Base-by-base conservation (phyloP, 2,329 filamentous ascomycete species). In the Fusarium clavum region DNA sequence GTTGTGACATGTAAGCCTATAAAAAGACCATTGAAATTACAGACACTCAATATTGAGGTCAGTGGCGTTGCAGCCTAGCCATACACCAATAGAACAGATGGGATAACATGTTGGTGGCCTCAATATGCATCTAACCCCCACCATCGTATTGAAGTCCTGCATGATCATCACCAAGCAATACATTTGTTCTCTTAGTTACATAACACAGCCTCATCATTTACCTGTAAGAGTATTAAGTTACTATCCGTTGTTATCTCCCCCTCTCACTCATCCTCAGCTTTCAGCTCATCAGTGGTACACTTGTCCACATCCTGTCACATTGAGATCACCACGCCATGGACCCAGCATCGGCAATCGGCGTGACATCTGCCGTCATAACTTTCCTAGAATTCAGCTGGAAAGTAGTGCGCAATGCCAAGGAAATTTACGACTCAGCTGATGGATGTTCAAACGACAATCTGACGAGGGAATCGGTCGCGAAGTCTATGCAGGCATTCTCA, bases 1-100 rank as follows among this genome's bases (percentile, higher is more conserved):
- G 5, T 2, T n/a, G 1, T n/a, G 1, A 11, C 5, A n/a, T n/a
- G 34, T 4, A 7, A n/a, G 3, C 18, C 5, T 1, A 11, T 11
- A 0, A 7, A 11, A 38, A n/a, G 34, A 38, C 18, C 16, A 38
- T 7, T 0, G 6, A 38, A 38, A 38, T 38, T n/a, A n/a, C 16
- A n/a, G 5, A 38, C 0, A 11, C 16, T 11, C 9, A 38, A n/a
- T 4, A 38, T 38, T n/a, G 34, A 38, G 16, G 3, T n/a, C 6
- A 12, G 34, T 38, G 18, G 34, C 18, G 18, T n/a, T 38, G 34
- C 6, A 38, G 34, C 34, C 10, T 38, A n/a, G 10, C 10, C 2
- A 3, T 38, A 7, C 9, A 12, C 34, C 34, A 12, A 38, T n/a
- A n/a, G 4, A n/a, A 12, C 0, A n/a, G 18, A 0, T 4, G 10